Evolutionary conservation across 2,329 filamentous ascomycete genomes (phyloP), one percentile per base, ranked within the genome.

Genomic region (Hypoxylon sp.): DNA sequence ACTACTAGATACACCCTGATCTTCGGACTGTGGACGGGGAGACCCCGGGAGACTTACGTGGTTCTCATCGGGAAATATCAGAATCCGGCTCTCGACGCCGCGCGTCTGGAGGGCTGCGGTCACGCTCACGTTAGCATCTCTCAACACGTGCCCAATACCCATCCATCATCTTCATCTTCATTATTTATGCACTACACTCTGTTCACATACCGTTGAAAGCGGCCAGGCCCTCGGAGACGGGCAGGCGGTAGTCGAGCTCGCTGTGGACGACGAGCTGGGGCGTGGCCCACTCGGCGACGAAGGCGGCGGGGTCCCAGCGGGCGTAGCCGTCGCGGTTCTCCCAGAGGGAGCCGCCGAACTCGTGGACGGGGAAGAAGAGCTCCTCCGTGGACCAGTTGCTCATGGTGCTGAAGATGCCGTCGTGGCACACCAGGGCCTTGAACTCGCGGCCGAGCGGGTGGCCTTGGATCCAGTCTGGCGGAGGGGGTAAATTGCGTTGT

Each of bases 241-340:
- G 91, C 24, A 97, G 81, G 16, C 95, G 87, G 76, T 97, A 98
- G 78, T 98, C 95, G 30, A 96, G 84, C 73, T 96, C 93, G 74
- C 89, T 95, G 78, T 98, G 95, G 57, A 98, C 93, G 65, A 88
- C 89, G 66, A 99, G 83, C 78, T 96, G 90, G 0, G 96, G 96
- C 0, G 94, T 97, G 0, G 86, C 82, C 94, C 94, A 97, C 70
- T 95, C 84, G 33, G 84, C 80, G 64, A 87, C 85, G 54, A 85
- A 81, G 53, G 82, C 80, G 0, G 90, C 83, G 0, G 91, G 91
- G 76, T 93, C 90, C 87, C 88, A 93, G 70, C 85, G 86, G 73
- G 87, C 86, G 73, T 92, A 93, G 22, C 81, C 84, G 12, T 85
- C 83, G 36, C 88, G 83, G 72, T 87, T 86, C 24, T 89, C 86